Evolutionary conservation across 2,329 filamentous ascomycete species (phyloP).

Genomic region (Phoma sp.): DNA sequence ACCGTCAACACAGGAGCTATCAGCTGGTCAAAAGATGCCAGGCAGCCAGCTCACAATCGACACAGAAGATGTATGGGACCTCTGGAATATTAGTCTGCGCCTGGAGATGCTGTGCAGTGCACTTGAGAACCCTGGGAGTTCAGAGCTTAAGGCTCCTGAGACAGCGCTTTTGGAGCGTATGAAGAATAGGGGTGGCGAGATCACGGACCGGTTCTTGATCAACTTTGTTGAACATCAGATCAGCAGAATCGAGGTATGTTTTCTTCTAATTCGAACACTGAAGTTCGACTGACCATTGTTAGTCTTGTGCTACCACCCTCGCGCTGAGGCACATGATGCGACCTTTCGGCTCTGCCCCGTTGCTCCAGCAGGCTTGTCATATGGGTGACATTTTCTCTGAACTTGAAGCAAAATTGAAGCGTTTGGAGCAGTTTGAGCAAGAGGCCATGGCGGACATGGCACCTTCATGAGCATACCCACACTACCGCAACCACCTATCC

Average conservation of each 20-base stretch:
- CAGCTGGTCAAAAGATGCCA: conserved; percentile 66
- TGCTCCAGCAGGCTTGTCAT: conserved; percentile 77
- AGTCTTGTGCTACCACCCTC: conserved; percentile 84
- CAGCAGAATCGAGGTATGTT: conserved; percentile 87
- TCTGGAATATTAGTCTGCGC: conserved; percentile 88
- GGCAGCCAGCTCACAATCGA: conserved; percentile 77
- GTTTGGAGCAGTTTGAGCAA: conserved; percentile 59
- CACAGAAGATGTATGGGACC: conserved; percentile 82
- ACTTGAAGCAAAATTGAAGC: conserved; percentile 66
- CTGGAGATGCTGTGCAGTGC: conserved; percentile 92
- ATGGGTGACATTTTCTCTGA: conserved; percentile 74
- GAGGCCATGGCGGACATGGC: conserved; percentile 38
- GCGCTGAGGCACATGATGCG: conserved; percentile 78
- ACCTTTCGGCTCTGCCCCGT: conserved; percentile 67
- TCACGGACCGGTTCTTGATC: conserved; percentile 85
- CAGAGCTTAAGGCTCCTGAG: conserved; percentile 77
- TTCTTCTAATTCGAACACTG: not conserved
- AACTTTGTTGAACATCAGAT: conserved; percentile 96
- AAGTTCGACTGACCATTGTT: conserved; percentile 27
- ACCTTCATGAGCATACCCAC: conserved; percentile 22
- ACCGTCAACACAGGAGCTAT: conserved; percentile 47
- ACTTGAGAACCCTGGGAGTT: conserved; percentile 73
- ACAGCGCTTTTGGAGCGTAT: conserved; percentile 80
- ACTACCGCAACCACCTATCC: no score
- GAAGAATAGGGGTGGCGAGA: conserved; percentile 76